phyloP scores from a whole-genome alignment of 108 stramenopile genomes.

The Conticribra guillardii region DNA sequence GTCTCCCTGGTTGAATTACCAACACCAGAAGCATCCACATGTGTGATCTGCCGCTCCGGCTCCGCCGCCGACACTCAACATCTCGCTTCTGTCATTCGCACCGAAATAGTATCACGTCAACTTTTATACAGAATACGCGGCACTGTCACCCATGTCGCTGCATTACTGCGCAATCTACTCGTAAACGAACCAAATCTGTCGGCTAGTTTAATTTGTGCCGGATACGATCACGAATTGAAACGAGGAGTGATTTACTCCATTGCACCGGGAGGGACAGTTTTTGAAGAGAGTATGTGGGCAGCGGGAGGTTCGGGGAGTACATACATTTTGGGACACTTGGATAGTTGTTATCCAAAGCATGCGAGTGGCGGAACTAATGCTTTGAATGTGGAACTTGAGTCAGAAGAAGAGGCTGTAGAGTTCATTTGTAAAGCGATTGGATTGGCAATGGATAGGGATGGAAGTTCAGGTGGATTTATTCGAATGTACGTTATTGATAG shows the following conservation, averaged over 20 bases:
- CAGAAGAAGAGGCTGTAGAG: constrained; percentile 69
- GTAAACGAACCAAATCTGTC: constrained; percentile 37
- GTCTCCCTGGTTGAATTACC: constrained; percentile 2
- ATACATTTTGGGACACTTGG: constrained; percentile 72
- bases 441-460: constrained; percentile 80
- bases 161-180: constrained; percentile 56
- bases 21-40: constrained; percentile 52
- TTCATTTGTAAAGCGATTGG: constrained; percentile 60
- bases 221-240: constrained; percentile 57
- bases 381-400: constrained; percentile 4
- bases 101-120: constrained; percentile 53
- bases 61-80: constrained; percentile 88
- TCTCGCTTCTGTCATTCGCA: constrained; percentile 50
- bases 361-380: not conserved
- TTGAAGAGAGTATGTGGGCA: constrained; percentile 69
- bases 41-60: constrained; percentile 80
- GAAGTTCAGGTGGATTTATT: constrained; percentile 79
- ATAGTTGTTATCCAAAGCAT: constrained; percentile 41
- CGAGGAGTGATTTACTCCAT: constrained; percentile 68
- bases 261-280: constrained; percentile 56
- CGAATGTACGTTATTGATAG: constrained; percentile 62
- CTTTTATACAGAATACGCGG: constrained; percentile 40
- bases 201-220: constrained; percentile 81
- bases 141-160: constrained; percentile 71
- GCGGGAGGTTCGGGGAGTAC: constrained; percentile 78